Evolutionary conservation across 768 basidiomycete genomes (phyloP).

Genomic region (Podaxis sp.): DNA sequence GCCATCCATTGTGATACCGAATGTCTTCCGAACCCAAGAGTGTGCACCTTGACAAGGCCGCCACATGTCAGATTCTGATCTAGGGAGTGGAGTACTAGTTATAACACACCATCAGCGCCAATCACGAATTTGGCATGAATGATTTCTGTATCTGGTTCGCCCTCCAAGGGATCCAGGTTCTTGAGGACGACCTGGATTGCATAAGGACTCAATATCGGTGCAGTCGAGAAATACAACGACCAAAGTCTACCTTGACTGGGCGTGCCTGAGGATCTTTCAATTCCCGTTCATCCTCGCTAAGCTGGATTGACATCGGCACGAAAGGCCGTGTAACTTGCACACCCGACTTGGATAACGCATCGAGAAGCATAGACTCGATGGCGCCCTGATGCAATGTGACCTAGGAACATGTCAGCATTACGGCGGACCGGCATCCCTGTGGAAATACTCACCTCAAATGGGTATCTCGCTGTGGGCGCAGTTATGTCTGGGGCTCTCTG

Average conservation of each 20-base stretch:
- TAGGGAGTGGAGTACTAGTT: not conserved
- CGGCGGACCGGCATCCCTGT: not conserved
- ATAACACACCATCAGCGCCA: constrained; percentile 61
- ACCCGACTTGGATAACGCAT: constrained; percentile 45
- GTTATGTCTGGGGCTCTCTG: constrained; percentile 60
- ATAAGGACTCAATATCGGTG: not conserved
- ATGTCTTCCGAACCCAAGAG: constrained; percentile 73
- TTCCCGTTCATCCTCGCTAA: constrained; percentile 36
- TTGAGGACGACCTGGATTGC: constrained; percentile 38
- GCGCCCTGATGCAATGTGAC: constrained; percentile 60
- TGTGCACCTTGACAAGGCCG: constrained; percentile 54
- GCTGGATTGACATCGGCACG: constrained; percentile 42
- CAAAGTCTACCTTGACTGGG: constrained; percentile 31
- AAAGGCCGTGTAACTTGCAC: constrained; percentile 48
- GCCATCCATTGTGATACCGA: constrained; percentile 70
- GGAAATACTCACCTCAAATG: constrained; percentile 53
- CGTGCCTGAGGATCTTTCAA: constrained; percentile 36
- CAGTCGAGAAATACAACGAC: not conserved
- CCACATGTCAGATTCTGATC: not conserved
- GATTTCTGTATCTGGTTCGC: constrained; percentile 40
- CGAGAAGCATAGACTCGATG: constrained; percentile 55
- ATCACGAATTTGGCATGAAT: constrained; percentile 72
- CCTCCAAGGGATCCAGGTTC: constrained; percentile 30
- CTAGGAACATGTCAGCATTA: constrained; percentile 22
- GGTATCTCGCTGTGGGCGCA: constrained; percentile 60